Percentiles rank a stretch among this genome's conserved stretches.
Evolutionary conservation across 2,329 filamentous ascomycete genomes (phyloP).

Genomic region (Sarocladium brachiariae): DNA sequence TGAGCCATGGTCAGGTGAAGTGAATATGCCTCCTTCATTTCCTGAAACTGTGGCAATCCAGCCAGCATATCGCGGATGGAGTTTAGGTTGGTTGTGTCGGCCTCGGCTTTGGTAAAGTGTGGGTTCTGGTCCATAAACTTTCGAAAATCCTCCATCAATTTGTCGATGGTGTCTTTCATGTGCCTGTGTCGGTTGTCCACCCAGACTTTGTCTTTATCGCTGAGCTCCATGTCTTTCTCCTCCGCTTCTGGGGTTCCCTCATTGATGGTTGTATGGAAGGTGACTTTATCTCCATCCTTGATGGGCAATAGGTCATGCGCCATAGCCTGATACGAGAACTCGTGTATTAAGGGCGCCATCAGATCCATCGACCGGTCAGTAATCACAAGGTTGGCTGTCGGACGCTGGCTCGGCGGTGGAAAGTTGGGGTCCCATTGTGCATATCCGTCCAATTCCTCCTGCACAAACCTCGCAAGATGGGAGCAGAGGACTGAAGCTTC

Average conservation of each 20-base stretch:
- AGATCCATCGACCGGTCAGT: slow-evolving; percentile 92
- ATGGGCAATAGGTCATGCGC: slow-evolving; percentile 88
- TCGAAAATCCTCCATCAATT: slow-evolving; percentile 85
- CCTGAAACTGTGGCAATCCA: slow-evolving; percentile 86
- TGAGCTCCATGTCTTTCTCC: slow-evolving; percentile 85
- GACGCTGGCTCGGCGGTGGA: slow-evolving; percentile 69
- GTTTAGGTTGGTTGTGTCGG: slow-evolving; percentile 70
- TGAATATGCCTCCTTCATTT: slow-evolving; percentile 92
- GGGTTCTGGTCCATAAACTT: slow-evolving; percentile 88
- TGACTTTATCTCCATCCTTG: slow-evolving; percentile 80
- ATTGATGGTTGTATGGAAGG: slow-evolving; percentile 74
- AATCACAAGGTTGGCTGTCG: slow-evolving; percentile 76
- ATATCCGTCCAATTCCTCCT: slow-evolving; percentile 85
- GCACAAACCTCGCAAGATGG: slow-evolving; percentile 84
- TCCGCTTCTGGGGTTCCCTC: slow-evolving; percentile 63
- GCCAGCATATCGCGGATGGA: slow-evolving; percentile 97
- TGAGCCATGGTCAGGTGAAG: slow-evolving; percentile 95
- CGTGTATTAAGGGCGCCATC: slow-evolving; percentile 79
- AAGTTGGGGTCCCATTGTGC: slow-evolving; percentile 79
- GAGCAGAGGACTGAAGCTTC: slow-evolving; percentile 83
- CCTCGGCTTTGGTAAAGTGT: slow-evolving; percentile 73
- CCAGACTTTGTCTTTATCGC: slow-evolving; percentile 90
- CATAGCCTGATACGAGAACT: slow-evolving; percentile 99
- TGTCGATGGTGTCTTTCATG: slow-evolving; percentile 97
- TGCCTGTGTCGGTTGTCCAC: slow-evolving; percentile 88